Evolutionary conservation across 352 stramenopile genomes (phyloP).

Genomic region (Plasmopara viticola): DNA sequence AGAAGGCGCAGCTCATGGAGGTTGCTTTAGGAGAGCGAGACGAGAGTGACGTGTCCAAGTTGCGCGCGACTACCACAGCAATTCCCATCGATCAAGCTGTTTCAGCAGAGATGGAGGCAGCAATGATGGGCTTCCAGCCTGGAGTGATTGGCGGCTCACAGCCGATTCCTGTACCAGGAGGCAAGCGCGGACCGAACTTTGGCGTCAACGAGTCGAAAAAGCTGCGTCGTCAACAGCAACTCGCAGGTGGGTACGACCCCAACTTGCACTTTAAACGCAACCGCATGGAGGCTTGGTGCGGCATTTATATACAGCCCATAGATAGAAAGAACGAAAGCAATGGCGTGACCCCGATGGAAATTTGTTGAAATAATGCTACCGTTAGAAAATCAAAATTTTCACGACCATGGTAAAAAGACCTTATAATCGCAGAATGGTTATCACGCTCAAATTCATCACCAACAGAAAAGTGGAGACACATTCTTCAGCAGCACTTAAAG

Average conservation of each 20-base stretch:
- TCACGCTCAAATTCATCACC: too few relatives aligned
- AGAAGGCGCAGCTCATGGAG: conserved; percentile 83
- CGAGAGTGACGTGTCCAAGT: conserved; percentile 63
- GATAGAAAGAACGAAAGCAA: conserved; percentile 24
- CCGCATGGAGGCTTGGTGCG: conserved; percentile 67
- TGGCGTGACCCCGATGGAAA: conserved; percentile 40
- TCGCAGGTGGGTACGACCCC: conserved; percentile 71
- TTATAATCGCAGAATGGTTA: too few relatives aligned
- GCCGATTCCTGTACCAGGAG: conserved; percentile 66
- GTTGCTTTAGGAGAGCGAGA: conserved; percentile 78
- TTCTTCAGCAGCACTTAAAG: too few relatives aligned
- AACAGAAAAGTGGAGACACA: too few relatives aligned
- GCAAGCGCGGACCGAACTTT: conserved; percentile 74
- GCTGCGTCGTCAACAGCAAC: conserved; percentile 69
- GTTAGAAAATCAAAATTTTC: too few relatives aligned
- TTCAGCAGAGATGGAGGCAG: conserved; percentile 83
- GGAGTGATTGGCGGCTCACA: conserved; percentile 66
- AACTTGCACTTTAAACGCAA: conserved; percentile 78
- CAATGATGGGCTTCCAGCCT: conserved; percentile 85
- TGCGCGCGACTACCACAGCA: conserved; percentile 70
- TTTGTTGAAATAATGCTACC: conserved; percentile 23
- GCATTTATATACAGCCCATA: conserved; percentile 63
- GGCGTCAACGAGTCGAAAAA: conserved; percentile 77
- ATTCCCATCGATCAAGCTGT: conserved; percentile 82
- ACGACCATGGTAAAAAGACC: too few relatives aligned